Base-by-base conservation (phyloP, 2,329 filamentous ascomycete genomes). In the Colletotrichum caudatum region DNA sequence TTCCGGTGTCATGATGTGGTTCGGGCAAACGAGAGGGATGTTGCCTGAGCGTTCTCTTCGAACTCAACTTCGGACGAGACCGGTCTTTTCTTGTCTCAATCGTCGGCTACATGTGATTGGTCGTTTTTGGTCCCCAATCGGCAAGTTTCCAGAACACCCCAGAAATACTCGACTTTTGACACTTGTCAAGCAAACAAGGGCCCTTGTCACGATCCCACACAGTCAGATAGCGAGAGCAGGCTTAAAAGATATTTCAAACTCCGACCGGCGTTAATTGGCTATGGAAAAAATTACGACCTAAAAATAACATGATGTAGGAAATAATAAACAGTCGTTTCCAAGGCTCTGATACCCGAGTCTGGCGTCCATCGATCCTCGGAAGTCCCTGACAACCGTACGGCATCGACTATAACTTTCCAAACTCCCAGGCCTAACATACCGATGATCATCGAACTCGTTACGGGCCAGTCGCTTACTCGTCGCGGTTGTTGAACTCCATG, bases 401-500 rank as follows among this genome's bases (percentile, higher is more conserved):
- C 54, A n/a, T 60, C 57, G 48, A 54, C 48, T 23, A 20, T 20
- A 59, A 44, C 56, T 54, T 53, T 46, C 33, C 62, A 71, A 58
- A 71, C 54, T 67, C 68, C 58, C 23, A 71, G 69, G 69, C 48
- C 59, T 60, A 60, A 64, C 65, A 64, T 48, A 50, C 65, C 51
- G 23, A 37, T 14, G 37, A 71, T 20, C 39, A 48, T 62, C 41
- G 46, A 29, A 12, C 11, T 23, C 48, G 9, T 62, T 18, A 26
- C 23, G n/a, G 23, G 35, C 33, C 16, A 54, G 35, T 7, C 71
- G 72, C 61, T 74, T 73, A 74, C 63, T 62, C 73, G 48, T 62
- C 73, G 48, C 71, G 71, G 66, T 70, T 69, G 72, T 71, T 75
- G 75, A 82, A 76, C 69, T 80, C 76, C 78, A 81, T 80, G 56